Conservation (phyloP, 2,329 filamentous ascomycete genomes). For the Fusarium newnesense region DNA sequence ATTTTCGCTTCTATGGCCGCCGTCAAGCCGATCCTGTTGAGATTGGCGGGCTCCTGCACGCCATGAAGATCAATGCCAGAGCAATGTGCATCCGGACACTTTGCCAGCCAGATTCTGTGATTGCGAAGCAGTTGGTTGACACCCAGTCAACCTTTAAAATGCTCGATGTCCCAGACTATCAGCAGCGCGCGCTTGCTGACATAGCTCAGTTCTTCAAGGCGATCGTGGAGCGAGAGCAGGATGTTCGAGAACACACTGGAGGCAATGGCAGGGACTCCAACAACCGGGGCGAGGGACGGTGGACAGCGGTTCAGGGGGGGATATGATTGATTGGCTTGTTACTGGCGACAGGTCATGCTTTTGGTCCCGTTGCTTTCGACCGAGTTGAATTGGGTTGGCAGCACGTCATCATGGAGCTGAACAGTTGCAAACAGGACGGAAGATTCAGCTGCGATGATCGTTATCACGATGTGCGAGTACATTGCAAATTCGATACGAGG, state of each 20-base stretch:
- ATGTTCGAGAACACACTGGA: conserved; percentile 40
- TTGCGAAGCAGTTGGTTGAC: conserved; percentile 68
- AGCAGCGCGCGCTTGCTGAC: conserved; percentile 60
- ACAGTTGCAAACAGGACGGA: not conserved
- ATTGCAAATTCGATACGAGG: not conserved
- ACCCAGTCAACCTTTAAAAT: conserved; percentile 62
- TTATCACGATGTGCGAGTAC: not conserved
- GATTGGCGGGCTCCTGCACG: conserved; percentile 60
- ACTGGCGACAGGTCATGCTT: not conserved
- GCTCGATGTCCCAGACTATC: conserved; percentile 56
- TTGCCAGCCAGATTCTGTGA: conserved; percentile 67
- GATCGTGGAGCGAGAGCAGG: conserved; percentile 59
- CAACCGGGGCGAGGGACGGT: conserved; percentile 9
- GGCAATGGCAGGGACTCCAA: conserved; percentile 16
- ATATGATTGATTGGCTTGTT: not conserved
- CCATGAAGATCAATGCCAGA: conserved; percentile 64
- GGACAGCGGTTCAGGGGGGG: conserved; percentile 5
- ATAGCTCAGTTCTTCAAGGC: conserved; percentile 65
- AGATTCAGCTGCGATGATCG: not conserved
- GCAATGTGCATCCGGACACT: conserved; percentile 64
- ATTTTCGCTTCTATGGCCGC: conserved; percentile 66
- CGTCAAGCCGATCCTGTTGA: conserved; percentile 55
- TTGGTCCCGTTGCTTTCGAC: not conserved
- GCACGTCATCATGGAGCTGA: not conserved
- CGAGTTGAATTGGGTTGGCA: not conserved